A percentile compares a stretch with the other conserved stretches of the same genome.
phyloP scores from a whole-genome alignment of 192 early-diverging fungal genomes.

The Backusella psychrophila region DNA sequence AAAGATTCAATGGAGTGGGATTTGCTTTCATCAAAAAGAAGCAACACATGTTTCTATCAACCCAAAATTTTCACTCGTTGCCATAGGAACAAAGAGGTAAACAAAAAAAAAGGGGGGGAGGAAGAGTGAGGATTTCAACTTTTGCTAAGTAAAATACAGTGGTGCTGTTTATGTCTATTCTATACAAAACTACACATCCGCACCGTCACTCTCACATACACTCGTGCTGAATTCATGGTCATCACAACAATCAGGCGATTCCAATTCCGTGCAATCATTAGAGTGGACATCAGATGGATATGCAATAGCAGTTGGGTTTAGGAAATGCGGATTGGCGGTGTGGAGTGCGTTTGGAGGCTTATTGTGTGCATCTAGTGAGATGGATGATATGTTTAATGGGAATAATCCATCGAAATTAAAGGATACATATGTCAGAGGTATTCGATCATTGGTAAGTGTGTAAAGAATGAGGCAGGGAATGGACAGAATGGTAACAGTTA shows the following conservation, averaged over 20 bases:
- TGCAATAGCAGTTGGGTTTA: conserved; percentile 70
- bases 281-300: conserved; percentile 74
- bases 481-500: background rate
- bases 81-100: conserved; percentile 63
- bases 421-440: conserved; percentile 60
- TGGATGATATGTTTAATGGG: conserved; percentile 20
- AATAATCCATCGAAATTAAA: conserved; percentile 19
- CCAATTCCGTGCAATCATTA: conserved; percentile 45
- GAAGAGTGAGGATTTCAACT: no score
- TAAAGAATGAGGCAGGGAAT: no score
- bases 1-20: conserved; percentile 43
- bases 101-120: background rate
- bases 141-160: conserved; percentile 21
- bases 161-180: conserved; percentile 53
- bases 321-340: conserved; percentile 60
- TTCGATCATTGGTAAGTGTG: conserved; percentile 52
- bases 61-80: conserved; percentile 64
- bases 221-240: conserved; percentile 24
- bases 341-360: conserved; percentile 80
- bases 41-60: conserved; percentile 68
- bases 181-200: conserved; percentile 43
- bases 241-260: background rate
- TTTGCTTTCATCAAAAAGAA: conserved; percentile 47
- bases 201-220: conserved; percentile 50
- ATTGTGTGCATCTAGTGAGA: conserved; percentile 16